phyloP scores from a whole-genome alignment of 495 filamentous ascomycete species.

The Neurospora sp. region DNA sequence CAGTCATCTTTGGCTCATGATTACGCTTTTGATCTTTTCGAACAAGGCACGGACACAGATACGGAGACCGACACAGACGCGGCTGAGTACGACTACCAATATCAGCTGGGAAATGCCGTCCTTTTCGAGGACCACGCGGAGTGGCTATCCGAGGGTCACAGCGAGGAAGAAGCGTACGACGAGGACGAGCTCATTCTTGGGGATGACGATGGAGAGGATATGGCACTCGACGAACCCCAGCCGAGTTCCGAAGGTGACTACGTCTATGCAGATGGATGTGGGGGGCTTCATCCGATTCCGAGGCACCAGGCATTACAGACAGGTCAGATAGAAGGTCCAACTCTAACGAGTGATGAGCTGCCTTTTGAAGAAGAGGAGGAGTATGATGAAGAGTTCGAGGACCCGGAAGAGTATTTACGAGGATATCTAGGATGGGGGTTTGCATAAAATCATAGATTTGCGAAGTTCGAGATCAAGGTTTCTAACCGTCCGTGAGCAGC shows the following conservation, averaged over 20 bases:
- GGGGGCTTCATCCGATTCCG: constrained; percentile 12
- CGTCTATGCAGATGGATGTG: constrained; percentile 18
- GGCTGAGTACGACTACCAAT: neutral
- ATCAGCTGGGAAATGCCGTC: neutral
- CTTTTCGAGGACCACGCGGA: neutral
- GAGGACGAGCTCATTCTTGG: neutral
- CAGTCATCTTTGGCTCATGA: neutral
- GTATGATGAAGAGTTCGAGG: neutral
- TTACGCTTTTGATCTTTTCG: neutral
- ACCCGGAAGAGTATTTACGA: neutral
- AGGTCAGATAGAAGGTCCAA: neutral
- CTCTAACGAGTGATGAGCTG: neutral
- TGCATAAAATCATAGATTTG: neutral
- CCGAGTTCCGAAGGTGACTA: constrained; percentile 15
- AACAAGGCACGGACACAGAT: neutral
- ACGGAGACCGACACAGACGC: neutral
- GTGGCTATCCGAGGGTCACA: neutral
- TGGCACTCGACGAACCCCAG: neutral
- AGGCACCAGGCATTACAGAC: neutral
- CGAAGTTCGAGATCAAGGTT: neutral
- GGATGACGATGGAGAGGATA: neutral
- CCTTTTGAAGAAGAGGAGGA: neutral
- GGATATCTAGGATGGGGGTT: neutral
- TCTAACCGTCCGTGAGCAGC: neutral
- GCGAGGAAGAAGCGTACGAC: neutral